Percentiles rank a stretch among this genome's conserved stretches.
Conservation (phyloP, 1,139 yeast genomes). For the Yamadazyma dendronema region DNA sequence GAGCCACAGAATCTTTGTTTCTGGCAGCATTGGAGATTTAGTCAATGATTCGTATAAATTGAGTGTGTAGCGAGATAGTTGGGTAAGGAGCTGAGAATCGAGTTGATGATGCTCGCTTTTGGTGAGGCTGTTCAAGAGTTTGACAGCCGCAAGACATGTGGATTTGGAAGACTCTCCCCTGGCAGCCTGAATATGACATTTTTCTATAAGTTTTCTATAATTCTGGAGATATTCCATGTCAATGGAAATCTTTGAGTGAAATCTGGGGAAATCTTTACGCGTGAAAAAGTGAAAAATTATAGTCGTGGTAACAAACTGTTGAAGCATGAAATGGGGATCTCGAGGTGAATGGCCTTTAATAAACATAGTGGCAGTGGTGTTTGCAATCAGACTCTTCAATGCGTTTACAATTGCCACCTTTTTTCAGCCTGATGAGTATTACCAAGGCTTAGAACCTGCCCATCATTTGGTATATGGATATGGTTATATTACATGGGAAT, state of each 20-base stretch:
- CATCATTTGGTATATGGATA: slow-evolving; percentile 70
- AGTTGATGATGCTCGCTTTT: slow-evolving; percentile 10
- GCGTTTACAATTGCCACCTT: slow-evolving; percentile 66
- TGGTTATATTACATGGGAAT: slow-evolving; percentile 94
- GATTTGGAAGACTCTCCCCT: slow-evolving; percentile 17
- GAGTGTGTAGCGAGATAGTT: slow-evolving; percentile 16
- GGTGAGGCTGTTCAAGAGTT: slow-evolving; percentile 20
- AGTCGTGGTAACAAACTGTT: too few species aligned
- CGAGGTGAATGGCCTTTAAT: background rate
- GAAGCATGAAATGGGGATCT: background rate
- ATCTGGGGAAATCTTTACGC: slow-evolving; percentile 1
- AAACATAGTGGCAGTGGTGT: slow-evolving; percentile 6
- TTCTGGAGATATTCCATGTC: slow-evolving; percentile 1
- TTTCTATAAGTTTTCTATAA: slow-evolving; percentile 5
- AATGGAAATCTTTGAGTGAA: background rate
- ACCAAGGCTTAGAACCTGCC: slow-evolving; percentile 93
- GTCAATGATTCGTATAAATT: slow-evolving; percentile 19
- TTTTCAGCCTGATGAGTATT: slow-evolving; percentile 96
- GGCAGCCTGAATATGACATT: slow-evolving; percentile 9
- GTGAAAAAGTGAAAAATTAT: background rate
- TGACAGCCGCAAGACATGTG: slow-evolving; percentile 24
- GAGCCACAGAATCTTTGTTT: slow-evolving; percentile 39
- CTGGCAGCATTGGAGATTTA: slow-evolving; percentile 1
- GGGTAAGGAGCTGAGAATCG: background rate
- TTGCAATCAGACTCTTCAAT: slow-evolving; percentile 51